These are phyloP conservation scores for Terfezia boudieri DNA, from an alignment of 495 filamentous ascomycete genomes.

Conservation along the genomic window DNA sequence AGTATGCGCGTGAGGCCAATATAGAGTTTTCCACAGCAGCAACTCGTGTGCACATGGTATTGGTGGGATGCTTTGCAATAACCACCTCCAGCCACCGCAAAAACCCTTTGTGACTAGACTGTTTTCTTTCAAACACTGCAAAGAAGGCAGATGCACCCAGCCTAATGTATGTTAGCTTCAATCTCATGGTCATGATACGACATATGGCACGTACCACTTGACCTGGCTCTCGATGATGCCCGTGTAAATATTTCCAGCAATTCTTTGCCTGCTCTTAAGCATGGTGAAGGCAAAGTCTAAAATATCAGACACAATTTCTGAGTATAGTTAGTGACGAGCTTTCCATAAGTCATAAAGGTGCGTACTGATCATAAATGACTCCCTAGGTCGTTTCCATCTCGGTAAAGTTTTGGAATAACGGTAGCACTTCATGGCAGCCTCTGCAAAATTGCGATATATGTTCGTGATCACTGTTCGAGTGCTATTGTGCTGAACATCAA, in stretches of 20 bases:
- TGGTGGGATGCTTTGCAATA: no score
- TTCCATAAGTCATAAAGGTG: constrained; percentile 1
- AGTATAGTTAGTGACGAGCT: background rate
- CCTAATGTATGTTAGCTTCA: constrained; percentile 18
- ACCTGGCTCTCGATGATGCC: constrained; percentile 27
- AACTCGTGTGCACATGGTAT: no score
- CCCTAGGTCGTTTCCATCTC: background rate
- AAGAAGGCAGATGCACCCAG: constrained; percentile 43
- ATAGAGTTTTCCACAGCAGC: no score
- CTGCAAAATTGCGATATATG: constrained; percentile 47
- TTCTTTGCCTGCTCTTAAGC: constrained; percentile 36
- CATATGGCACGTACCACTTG: constrained; percentile 29
- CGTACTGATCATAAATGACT: background rate
- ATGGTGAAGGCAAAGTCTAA: constrained; percentile 40
- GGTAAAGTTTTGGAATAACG: constrained; percentile 35
- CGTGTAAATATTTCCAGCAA: background rate
- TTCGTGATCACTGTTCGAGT: constrained; percentile 43
- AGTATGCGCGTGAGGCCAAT: no score
- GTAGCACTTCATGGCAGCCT: constrained; percentile 66
- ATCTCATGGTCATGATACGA: background rate
- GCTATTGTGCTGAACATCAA: constrained; percentile 64
- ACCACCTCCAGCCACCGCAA: constrained; percentile 37
- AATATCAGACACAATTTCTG: constrained; percentile 43
- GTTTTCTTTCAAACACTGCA: constrained; percentile 41
- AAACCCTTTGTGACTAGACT: constrained; percentile 38